phyloP scores from a whole-genome alignment of 2,329 filamentous ascomycete genomes.

The Nannizziopsis barbatae region DNA sequence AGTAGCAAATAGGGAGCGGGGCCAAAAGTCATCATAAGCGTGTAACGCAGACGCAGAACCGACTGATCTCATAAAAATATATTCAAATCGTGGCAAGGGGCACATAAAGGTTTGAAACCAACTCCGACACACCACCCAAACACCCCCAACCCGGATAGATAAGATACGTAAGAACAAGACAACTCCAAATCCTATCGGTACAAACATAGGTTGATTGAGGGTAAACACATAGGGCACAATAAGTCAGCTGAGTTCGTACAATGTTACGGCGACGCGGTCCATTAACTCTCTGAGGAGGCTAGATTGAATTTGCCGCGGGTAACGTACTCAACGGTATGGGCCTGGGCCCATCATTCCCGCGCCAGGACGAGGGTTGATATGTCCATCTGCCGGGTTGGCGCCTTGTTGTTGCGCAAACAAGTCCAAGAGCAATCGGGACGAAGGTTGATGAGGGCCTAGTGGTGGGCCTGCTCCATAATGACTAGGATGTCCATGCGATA shows the following conservation, averaged over 20 bases:
- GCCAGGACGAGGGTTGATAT: slow-evolving; percentile 8
- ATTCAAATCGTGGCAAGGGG: no score
- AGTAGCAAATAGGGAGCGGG: neutral
- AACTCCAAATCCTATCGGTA: slow-evolving; percentile 4
- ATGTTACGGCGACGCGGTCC: neutral
- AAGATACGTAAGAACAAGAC: neutral
- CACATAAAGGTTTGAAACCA: neutral
- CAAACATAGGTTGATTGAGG: slow-evolving; percentile 6
- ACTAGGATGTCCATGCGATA: slow-evolving; percentile 26
- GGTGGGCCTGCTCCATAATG: slow-evolving; percentile 30
- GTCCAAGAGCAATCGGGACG: slow-evolving; percentile 33
- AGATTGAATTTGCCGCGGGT: neutral
- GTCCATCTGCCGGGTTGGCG: slow-evolving; percentile 17
- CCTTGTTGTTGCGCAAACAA: slow-evolving; percentile 34
- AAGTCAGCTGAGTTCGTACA: slow-evolving; percentile 3
- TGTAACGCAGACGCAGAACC: neutral
- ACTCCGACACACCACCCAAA: slow-evolving; percentile 1
- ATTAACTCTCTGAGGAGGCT: neutral
- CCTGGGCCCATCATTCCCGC: slow-evolving; percentile 18
- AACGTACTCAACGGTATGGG: slow-evolving; percentile 15
- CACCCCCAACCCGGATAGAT: neutral
- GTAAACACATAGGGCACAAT: slow-evolving; percentile 9
- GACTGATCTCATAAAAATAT: no score
- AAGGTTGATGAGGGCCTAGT: slow-evolving; percentile 27
- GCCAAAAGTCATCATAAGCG: neutral